Evolutionary conservation across 2,329 filamentous ascomycete genomes (phyloP).

Genomic region (Pseudocercospora musae): DNA sequence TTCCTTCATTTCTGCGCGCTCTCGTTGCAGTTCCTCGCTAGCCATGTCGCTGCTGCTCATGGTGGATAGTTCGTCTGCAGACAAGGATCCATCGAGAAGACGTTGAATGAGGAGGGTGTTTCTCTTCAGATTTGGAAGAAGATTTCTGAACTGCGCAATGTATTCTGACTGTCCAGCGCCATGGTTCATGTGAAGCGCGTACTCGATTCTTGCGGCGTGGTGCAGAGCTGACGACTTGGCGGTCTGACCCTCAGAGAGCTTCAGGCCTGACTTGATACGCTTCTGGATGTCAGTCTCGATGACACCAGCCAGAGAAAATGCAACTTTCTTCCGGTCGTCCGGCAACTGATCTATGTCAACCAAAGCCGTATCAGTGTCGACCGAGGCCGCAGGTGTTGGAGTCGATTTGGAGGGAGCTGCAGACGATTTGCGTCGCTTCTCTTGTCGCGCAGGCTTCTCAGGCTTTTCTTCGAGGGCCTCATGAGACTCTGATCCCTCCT

Average conservation of each 20-base stretch:
- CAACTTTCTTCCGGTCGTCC: constrained; percentile 65
- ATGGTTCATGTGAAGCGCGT: constrained; percentile 57
- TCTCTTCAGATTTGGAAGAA: constrained; percentile 84
- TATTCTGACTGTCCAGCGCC: constrained; percentile 54
- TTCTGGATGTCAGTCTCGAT: constrained; percentile 64
- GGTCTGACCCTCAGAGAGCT: constrained; percentile 61
- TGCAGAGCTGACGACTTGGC: constrained; percentile 64
- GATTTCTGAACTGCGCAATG: constrained; percentile 65
- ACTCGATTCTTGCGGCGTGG: constrained; percentile 76
- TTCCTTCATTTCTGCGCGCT: constrained; percentile 73
- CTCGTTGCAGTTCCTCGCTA: constrained; percentile 78
- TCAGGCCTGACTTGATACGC: constrained; percentile 63
- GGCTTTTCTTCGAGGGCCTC: constrained; percentile 21
- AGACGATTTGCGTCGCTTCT: constrained; percentile 38
- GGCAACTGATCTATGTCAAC: constrained; percentile 52
- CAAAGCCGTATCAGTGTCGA: constrained; percentile 34
- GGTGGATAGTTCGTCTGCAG: constrained; percentile 71
- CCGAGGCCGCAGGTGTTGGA: constrained; percentile 8
- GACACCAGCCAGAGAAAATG: constrained; percentile 67
- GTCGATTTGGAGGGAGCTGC: constrained; percentile 15
- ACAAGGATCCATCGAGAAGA: constrained; percentile 68
- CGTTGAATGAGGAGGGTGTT: constrained; percentile 75
- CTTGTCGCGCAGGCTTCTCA: constrained; percentile 24
- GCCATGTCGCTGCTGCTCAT: constrained; percentile 92
- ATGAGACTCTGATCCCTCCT: constrained; percentile 17